phyloP scores from a whole-genome alignment of 768 basidiomycete species.

The Mycena sanguinolenta region DNA sequence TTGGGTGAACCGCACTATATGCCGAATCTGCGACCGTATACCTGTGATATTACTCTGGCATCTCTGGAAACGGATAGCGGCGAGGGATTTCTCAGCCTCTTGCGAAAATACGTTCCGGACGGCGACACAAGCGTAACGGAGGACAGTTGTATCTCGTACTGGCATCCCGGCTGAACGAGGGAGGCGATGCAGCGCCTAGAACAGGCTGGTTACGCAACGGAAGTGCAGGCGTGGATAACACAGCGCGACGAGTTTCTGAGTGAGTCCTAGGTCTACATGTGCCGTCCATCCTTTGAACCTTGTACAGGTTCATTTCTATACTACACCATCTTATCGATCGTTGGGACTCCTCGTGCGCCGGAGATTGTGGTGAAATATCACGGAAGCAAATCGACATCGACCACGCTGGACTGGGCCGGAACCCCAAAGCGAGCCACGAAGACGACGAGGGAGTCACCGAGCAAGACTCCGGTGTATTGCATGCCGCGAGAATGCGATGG shows the following conservation, averaged over 20 bases:
- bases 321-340: conserved; percentile 1
- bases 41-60: conserved; percentile 15
- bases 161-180: neutral
- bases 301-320: neutral
- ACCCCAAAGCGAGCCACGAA: too few relatives aligned
- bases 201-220: neutral
- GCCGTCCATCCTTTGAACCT: neutral
- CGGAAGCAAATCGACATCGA: neutral
- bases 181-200: neutral
- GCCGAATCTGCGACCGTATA: conserved; percentile 6
- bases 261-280: neutral
- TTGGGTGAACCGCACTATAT: conserved; percentile 6
- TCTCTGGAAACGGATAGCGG: conserved; percentile 4
- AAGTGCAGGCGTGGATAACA: neutral
- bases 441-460: too few relatives aligned
- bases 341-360: neutral
- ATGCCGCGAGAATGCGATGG: conserved; percentile 13
- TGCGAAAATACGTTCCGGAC: neutral
- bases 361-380: neutral
- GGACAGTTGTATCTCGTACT: neutral
- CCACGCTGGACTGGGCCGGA: neutral
- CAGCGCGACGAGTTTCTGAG: neutral
- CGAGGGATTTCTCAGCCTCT: conserved; percentile 8
- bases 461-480: too few relatives aligned
- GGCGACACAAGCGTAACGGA: neutral